Base-by-base conservation (phyloP, 2,329 filamentous ascomycete genomes). In the Phialemonium atrogriseum region DNA sequence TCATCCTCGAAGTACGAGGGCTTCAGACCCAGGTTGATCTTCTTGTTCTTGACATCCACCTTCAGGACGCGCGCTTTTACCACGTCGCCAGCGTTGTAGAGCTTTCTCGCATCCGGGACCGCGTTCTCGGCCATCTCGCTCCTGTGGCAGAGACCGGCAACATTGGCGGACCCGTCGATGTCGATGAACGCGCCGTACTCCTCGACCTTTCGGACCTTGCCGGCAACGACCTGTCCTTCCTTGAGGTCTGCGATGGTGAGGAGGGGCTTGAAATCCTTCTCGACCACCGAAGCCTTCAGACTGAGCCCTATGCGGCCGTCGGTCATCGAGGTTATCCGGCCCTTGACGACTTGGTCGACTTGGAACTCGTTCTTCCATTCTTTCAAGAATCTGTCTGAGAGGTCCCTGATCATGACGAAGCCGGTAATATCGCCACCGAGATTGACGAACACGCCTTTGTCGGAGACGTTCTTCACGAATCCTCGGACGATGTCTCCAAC, bases 161-260 rank as follows among this genome's bases (percentile, higher is more conserved):
- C 77, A 45, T 94, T 94, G 34, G 75, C 70, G 5, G 88, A 93
- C 38, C 82, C 78, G 54, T 95, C 86, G 13, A 98, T 66, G 25
- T 93, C 75, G 45, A 98, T 83, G 55, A 98, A 98, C 5, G 89
- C 89, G 42, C 91, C 91, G 53, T 88, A 98, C 19, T 94, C 84
- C 50, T 94, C 85, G 3, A 96, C 87, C 58, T 93, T 94, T 47
- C 88, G 80, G 34, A 98, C 77, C 51, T 85, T 94, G 29, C 88
- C 91, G 10, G 84, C 94, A 20, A 98, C 72, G 19, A 87, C 64
- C 55, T 94, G 84, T 6, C 87, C 88, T 39, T 73, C 64, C 50
- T 81, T 76, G 35, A 96, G 65, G 44, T 94, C 84, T n/a, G 70
- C 68, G 40, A 89, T 81, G 1, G 73, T 79, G n/a, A 80, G 55